A percentile compares a stretch with the other conserved stretches of the same genome.
Evolutionary conservation across 225 moss, liverwort and hornwort species (phyloP).

Genomic region (Climacium dendroides): DNA sequence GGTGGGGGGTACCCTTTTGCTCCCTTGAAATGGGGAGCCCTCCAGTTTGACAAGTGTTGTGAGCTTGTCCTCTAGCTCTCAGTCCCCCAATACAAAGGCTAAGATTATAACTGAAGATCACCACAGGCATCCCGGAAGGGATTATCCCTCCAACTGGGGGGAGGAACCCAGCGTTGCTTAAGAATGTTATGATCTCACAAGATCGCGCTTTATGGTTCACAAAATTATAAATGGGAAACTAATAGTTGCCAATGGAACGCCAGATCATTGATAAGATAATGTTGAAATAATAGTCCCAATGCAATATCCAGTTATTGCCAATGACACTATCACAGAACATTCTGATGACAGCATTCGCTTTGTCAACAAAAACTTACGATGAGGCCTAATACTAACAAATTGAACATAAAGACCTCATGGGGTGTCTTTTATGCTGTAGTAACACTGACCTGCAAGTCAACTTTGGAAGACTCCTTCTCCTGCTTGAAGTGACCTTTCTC

Average conservation of each 20-base stretch:
- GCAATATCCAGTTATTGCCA: background rate
- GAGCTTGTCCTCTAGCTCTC: too few species aligned
- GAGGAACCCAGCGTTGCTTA: too few species aligned
- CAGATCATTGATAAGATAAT: background rate
- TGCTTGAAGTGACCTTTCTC: constrained; percentile 96
- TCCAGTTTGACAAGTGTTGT: too few species aligned
- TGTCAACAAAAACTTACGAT: background rate
- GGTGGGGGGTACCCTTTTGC: too few species aligned
- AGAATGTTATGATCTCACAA: too few species aligned
- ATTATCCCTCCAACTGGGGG: too few species aligned
- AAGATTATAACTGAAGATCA: too few species aligned
- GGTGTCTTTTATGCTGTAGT: background rate
- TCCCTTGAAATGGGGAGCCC: too few species aligned
- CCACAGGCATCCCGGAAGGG: too few species aligned
- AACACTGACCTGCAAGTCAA: constrained; percentile 48
- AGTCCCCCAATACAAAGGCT: too few species aligned
- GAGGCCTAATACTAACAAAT: background rate
- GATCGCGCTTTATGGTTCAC: background rate
- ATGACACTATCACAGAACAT: background rate
- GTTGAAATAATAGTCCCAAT: background rate
- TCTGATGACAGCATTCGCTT: background rate
- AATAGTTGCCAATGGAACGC: background rate
- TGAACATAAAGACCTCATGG: too few species aligned
- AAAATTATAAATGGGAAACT: background rate
- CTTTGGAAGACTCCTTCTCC: constrained; percentile 63